Conservation (phyloP, 2,329 filamentous ascomycete species). For the Fusarium sp. region DNA sequence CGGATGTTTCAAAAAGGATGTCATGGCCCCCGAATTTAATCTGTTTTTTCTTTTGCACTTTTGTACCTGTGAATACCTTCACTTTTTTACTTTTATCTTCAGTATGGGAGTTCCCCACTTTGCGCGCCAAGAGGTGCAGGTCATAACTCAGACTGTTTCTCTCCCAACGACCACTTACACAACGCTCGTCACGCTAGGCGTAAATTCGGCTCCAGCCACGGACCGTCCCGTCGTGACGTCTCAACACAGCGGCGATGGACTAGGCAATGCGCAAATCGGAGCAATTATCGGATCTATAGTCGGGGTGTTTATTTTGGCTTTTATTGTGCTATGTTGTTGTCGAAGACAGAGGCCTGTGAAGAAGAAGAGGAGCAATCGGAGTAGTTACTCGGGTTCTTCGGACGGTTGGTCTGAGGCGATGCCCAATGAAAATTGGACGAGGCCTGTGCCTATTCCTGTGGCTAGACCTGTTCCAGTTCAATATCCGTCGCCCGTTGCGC, state of each 20-base stretch:
- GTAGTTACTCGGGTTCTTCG: constrained; percentile 30
- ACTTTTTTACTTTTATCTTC: not conserved
- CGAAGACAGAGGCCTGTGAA: constrained; percentile 26
- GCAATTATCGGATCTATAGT: constrained; percentile 57
- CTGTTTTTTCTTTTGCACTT: constrained; percentile 29
- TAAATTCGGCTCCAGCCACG: constrained; percentile 24
- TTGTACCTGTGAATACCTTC: constrained; percentile 34
- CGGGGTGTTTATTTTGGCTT: constrained; percentile 52
- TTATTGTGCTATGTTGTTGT: constrained; percentile 52
- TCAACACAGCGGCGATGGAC: constrained; percentile 38
- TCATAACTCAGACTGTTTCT: constrained; percentile 55
- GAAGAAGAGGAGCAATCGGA: constrained; percentile 8
- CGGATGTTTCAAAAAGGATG: constrained; percentile 35
- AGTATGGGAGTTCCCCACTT: constrained; percentile 30
- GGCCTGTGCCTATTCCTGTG: constrained; percentile 20
- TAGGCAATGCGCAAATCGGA: constrained; percentile 55
- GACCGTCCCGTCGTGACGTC: constrained; percentile 27
- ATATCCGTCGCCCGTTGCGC: constrained; percentile 33
- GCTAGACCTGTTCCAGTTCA: constrained; percentile 22
- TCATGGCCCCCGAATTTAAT: constrained; percentile 12
- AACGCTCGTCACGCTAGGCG: constrained; percentile 51
- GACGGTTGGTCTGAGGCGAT: constrained; percentile 28
- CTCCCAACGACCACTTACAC: constrained; percentile 53
- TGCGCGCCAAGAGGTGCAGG: constrained; percentile 45
- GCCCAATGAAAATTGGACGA: constrained; percentile 16